Conservation (phyloP, 2,329 filamentous ascomycete species). For the Onygenales sp. region DNA sequence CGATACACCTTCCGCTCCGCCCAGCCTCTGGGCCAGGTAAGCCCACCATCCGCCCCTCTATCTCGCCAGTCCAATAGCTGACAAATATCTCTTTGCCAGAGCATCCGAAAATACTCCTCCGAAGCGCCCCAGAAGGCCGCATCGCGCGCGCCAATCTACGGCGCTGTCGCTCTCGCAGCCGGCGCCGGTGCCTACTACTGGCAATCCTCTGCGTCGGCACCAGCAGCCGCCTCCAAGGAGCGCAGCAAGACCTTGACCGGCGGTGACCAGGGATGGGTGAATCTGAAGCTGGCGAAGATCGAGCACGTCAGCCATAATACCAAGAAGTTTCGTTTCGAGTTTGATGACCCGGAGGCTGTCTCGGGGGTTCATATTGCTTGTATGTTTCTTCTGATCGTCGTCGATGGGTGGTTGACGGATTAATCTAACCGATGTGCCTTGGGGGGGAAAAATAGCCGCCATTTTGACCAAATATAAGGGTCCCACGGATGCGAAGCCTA, state of each 20-base stretch:
- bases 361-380: constrained; percentile 75
- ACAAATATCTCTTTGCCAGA: constrained; percentile 31
- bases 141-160: constrained; percentile 51
- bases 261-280: constrained; percentile 81
- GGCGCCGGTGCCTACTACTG: constrained; percentile 51
- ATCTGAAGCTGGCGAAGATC: constrained; percentile 67
- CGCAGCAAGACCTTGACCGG: constrained; percentile 58
- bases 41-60: constrained; percentile 18
- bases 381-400: constrained; percentile 21
- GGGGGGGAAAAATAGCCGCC: constrained; percentile 42
- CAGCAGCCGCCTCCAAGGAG: constrained; percentile 23
- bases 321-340: constrained; percentile 80
- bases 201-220: constrained; percentile 21
- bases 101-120: constrained; percentile 65
- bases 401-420: background rate
- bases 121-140: constrained; percentile 42
- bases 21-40: constrained; percentile 57
- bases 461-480: constrained; percentile 88
- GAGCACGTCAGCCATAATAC: constrained; percentile 88
- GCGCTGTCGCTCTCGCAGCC: constrained; percentile 32
- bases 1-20: constrained; percentile 55
- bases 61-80: constrained; percentile 4
- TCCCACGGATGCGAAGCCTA: constrained; percentile 71
- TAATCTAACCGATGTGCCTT: constrained; percentile 6
- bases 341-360: constrained; percentile 74